phyloP scores from a whole-genome alignment of 1,284 basidiomycete genomes.

The Sanghuangporus weigelae region DNA sequence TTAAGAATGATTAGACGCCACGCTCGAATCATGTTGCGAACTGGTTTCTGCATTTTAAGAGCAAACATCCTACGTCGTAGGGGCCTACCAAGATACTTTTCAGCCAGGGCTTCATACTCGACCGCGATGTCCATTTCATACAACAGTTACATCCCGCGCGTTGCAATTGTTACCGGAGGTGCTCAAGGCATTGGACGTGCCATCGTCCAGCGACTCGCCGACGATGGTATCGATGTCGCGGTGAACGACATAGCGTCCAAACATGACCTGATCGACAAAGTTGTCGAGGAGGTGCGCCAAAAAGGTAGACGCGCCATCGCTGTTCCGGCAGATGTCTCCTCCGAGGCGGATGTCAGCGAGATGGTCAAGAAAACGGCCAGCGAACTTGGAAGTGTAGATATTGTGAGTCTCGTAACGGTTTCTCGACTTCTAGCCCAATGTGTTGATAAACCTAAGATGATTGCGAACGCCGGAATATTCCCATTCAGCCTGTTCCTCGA shows the following conservation, averaged over 20 bases:
- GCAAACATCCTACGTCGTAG: no score
- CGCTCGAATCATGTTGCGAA: no score
- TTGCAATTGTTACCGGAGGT: constrained; percentile 15
- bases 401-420: constrained; percentile 13
- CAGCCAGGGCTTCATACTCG: no score
- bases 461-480: constrained; percentile 19
- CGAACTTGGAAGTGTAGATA: constrained; percentile 21
- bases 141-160: background rate
- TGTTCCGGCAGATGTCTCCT: constrained; percentile 20
- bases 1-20: no score
- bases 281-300: background rate
- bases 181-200: constrained; percentile 24
- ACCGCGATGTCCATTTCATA: no score
- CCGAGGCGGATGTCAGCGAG: constrained; percentile 19
- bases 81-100: no score
- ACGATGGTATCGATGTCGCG: constrained; percentile 19
- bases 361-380: constrained; percentile 19
- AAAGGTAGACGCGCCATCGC: constrained; percentile 10
- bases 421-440: background rate
- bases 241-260: constrained; percentile 19
- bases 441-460: constrained; percentile 15
- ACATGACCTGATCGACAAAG: constrained; percentile 1
- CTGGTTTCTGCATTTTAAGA: no score
- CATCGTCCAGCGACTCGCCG: constrained; percentile 17
- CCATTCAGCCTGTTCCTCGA: background rate